These are phyloP conservation scores for Hypoxylon lenormandii DNA, from an alignment of 495 filamentous ascomycete species.

Conservation along the genomic window DNA sequence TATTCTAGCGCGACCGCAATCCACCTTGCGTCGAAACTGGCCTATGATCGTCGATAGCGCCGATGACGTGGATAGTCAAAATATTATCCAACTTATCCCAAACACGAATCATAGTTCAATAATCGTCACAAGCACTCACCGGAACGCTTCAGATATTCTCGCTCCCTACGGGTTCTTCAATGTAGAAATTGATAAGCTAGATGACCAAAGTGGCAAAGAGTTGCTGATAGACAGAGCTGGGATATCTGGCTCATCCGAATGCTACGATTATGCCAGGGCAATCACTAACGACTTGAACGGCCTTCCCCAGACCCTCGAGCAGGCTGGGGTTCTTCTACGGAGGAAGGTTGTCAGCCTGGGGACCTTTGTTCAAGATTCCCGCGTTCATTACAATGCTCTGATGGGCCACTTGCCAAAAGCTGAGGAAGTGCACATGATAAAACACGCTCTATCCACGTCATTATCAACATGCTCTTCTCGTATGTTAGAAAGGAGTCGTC, in stretches of 20 bases:
- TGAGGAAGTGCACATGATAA: background rate
- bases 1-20: background rate
- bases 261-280: background rate
- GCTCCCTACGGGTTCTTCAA: background rate
- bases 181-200: background rate
- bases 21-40: background rate
- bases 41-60: background rate
- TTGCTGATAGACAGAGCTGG: background rate
- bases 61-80: background rate
- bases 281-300: background rate
- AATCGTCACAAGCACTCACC: background rate
- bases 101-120: background rate
- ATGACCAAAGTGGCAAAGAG: background rate
- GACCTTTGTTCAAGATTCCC: background rate
- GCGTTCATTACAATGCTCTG: background rate
- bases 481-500: background rate
- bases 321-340: background rate
- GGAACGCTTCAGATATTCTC: background rate
- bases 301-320: background rate
- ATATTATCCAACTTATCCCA: background rate
- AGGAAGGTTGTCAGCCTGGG: background rate
- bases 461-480: background rate
- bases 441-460: background rate
- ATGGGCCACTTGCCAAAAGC: background rate
- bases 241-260: background rate